phyloP scores from a whole-genome alignment of 371 early-diverging fungal genomes.

The Mortierella sp. region DNA sequence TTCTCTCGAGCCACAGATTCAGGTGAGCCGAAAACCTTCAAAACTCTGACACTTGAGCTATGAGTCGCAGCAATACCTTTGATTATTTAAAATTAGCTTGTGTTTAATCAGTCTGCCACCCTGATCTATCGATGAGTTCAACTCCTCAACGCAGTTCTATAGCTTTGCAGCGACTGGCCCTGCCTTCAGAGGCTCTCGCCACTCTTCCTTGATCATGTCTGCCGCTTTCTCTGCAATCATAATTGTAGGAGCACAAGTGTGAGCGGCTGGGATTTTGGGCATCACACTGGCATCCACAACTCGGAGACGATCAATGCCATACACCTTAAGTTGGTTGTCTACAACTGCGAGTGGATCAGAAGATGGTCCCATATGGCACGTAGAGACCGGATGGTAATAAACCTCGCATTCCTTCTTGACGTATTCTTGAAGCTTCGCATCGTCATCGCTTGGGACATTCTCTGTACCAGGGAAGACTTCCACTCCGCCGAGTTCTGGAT shows the following conservation, averaged over 20 bases:
- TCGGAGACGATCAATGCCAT: constrained; percentile 54
- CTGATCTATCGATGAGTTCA: too few relatives aligned
- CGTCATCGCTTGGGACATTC: constrained; percentile 33
- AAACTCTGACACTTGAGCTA: too few relatives aligned
- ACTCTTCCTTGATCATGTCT: constrained; percentile 55
- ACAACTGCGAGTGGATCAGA: constrained; percentile 55
- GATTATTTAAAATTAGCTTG: too few relatives aligned
- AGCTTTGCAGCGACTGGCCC: too few relatives aligned
- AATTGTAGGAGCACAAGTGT: constrained; percentile 35
- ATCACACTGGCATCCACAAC: constrained; percentile 55
- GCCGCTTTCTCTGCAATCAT: constrained; percentile 56
- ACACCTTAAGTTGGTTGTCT: constrained; percentile 51
- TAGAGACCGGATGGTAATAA: constrained; percentile 43
- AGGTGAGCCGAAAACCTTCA: too few relatives aligned
- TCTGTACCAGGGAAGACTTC: constrained; percentile 38
- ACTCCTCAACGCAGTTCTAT: too few relatives aligned
- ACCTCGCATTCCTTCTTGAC: constrained; percentile 11
- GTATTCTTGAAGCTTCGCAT: constrained; percentile 27
- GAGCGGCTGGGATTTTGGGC: constrained; percentile 54
- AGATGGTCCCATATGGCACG: constrained; percentile 53
- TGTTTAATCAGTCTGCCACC: too few relatives aligned
- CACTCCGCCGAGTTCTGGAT: constrained; percentile 24
- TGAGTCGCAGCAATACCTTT: too few relatives aligned
- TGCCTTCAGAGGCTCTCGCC: constrained; percentile 3
- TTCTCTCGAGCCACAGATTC: too few relatives aligned